A percentile compares a stretch with the other conserved stretches of the same genome.
Evolutionary conservation across 176 grass and related monocot species (phyloP).

Genomic region (Avena insularis): DNA sequence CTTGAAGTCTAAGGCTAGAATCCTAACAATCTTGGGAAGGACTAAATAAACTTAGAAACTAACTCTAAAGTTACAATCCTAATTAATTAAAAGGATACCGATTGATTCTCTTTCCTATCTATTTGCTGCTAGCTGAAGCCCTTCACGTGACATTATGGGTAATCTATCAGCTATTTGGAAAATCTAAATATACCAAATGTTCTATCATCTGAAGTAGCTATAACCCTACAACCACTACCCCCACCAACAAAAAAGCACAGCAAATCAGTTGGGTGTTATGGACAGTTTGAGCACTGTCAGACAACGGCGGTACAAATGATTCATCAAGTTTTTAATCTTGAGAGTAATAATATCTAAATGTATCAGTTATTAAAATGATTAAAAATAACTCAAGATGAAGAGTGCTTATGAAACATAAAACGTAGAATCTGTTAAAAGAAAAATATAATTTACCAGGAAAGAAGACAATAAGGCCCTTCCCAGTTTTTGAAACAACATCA

Average conservation of each 20-base stretch:
- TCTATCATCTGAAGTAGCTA: neutral
- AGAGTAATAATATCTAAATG: neutral
- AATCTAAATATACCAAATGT: neutral
- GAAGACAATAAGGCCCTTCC: slow-evolving; percentile 5
- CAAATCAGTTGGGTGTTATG: neutral
- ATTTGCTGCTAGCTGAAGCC: no score
- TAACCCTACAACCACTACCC: neutral
- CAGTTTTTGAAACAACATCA: neutral
- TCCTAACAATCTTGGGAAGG: no score
- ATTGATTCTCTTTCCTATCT: no score
- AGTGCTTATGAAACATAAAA: neutral
- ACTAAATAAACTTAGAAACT: no score
- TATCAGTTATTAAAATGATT: neutral
- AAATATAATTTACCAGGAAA: slow-evolving; percentile 2
- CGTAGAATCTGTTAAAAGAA: neutral
- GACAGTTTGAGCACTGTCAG: neutral
- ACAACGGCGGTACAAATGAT: neutral
- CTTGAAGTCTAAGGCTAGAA: no score
- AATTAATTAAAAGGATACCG: no score
- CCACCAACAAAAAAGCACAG: neutral
- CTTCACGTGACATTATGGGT: no score
- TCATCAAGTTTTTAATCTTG: slow-evolving; percentile 1
- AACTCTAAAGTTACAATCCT: no score
- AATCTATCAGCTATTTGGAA: neutral
- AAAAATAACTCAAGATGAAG: neutral